Percentiles rank a stretch among this genome's conserved stretches.
phyloP scores from a whole-genome alignment of 2,329 filamentous ascomycete species.

The Pochonia chlamydosporia region DNA sequence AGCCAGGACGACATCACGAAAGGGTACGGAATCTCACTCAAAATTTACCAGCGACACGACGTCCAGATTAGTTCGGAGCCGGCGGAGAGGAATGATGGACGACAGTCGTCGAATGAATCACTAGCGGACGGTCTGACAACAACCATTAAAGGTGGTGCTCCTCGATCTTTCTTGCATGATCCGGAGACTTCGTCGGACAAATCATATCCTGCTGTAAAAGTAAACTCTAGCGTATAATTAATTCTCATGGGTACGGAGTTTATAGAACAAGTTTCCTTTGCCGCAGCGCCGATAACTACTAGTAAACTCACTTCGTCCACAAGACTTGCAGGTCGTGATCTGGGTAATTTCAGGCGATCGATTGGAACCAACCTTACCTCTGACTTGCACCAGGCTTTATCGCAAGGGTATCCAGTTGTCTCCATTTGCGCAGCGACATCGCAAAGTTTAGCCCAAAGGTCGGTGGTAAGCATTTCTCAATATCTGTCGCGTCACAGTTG shows the following conservation, averaged over 20 bases:
- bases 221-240: neutral
- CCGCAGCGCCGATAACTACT: too few species aligned
- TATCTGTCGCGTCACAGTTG: too few species aligned
- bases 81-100: neutral
- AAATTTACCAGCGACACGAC: constrained; percentile 32
- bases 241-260: neutral
- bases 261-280: too few species aligned
- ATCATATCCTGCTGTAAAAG: constrained; percentile 1
- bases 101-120: constrained; percentile 2
- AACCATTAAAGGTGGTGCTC: constrained; percentile 7
- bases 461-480: too few species aligned
- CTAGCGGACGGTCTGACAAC: constrained; percentile 7
- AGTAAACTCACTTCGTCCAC: too few species aligned
- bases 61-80: constrained; percentile 20
- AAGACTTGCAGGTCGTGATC: too few species aligned
- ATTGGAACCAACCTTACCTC: too few species aligned
- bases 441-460: too few species aligned
- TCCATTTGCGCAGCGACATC: too few species aligned
- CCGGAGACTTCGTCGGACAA: constrained; percentile 4
- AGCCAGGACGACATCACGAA: constrained; percentile 33
- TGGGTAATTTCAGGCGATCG: too few species aligned
- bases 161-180: neutral
- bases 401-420: too few species aligned
- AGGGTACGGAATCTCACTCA: constrained; percentile 24
- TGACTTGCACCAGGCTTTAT: too few species aligned